Percentiles rank a stretch among this genome's conserved stretches.
Evolutionary conservation across 2,329 filamentous ascomycete species (phyloP).

Genomic region (Botrytis fragariae): DNA sequence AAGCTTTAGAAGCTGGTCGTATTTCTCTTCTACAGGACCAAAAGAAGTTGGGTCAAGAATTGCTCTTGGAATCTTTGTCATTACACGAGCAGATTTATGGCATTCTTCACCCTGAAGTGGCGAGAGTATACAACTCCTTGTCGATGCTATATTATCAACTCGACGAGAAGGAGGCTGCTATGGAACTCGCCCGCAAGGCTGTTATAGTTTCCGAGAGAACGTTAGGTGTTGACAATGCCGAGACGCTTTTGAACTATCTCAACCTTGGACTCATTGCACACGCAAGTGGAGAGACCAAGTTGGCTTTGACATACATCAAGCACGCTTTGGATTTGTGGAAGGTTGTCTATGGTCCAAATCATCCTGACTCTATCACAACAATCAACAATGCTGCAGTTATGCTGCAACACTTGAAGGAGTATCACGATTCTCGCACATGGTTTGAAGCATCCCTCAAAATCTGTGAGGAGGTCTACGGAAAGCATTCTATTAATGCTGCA

Average conservation of each 20-base stretch:
- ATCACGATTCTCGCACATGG: constrained; percentile 92
- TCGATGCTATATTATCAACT: constrained; percentile 96
- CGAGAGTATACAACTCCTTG: constrained; percentile 88
- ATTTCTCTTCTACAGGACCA: constrained; percentile 96
- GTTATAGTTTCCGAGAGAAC: constrained; percentile 95
- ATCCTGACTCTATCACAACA: constrained; percentile 97
- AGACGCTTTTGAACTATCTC: constrained; percentile 92
- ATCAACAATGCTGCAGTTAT: constrained; percentile 99
- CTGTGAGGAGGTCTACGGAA: constrained; percentile 86
- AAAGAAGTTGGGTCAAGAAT: constrained; percentile 91
- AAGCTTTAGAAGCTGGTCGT: constrained; percentile 90
- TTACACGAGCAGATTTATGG: constrained; percentile 98
- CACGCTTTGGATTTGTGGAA: constrained; percentile 96
- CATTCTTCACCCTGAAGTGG: constrained; percentile 93
- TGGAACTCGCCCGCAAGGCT: constrained; percentile 93
- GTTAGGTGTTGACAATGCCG: constrained; percentile 86
- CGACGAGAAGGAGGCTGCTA: constrained; percentile 95
- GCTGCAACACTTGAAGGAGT: constrained; percentile 93
- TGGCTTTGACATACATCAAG: constrained; percentile 82
- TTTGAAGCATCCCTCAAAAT: constrained; percentile 90
- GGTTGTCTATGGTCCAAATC: constrained; percentile 87
- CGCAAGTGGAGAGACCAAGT: constrained; percentile 83
- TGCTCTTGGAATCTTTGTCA: constrained; percentile 92
- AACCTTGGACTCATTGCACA: constrained; percentile 95
- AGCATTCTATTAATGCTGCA: constrained; percentile 86